Conservation (phyloP, 2,329 filamentous ascomycete genomes). For the Aureobasidium lini region DNA sequence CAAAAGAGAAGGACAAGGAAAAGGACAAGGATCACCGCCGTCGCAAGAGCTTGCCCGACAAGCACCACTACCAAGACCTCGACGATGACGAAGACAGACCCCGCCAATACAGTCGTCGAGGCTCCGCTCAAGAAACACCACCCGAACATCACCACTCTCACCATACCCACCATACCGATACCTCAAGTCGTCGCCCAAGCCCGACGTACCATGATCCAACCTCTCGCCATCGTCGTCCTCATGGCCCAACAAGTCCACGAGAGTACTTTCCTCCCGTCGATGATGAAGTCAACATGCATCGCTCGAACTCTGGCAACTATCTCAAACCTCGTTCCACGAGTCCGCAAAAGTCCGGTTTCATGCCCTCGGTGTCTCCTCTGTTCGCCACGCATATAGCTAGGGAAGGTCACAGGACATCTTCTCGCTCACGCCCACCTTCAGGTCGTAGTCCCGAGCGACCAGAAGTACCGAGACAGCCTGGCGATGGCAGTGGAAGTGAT, state of each 20-base stretch:
- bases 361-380: constrained; percentile 37
- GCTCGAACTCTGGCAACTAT: constrained; percentile 16
- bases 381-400: constrained; percentile 40
- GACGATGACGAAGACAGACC: constrained; percentile 3
- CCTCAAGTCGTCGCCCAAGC: neutral
- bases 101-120: neutral
- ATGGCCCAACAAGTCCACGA: constrained; percentile 33
- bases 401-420: constrained; percentile 9
- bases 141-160: constrained; percentile 26
- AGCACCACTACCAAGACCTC: constrained; percentile 20
- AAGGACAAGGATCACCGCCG: constrained; percentile 13
- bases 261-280: constrained; percentile 22
- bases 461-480: neutral
- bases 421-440: constrained; percentile 4
- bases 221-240: constrained; percentile 26
- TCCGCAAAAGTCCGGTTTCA: constrained; percentile 29
- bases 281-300: constrained; percentile 11
- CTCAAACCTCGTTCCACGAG: constrained; percentile 16
- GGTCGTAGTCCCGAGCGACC: constrained; percentile 4
- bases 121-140: constrained; percentile 21
- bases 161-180: constrained; percentile 27
- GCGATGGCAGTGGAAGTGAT: constrained; percentile 8
- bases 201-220: neutral
- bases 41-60: constrained; percentile 18
- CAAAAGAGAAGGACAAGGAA: constrained; percentile 16